A percentile compares a stretch with the other conserved stretches of the same genome.
phyloP scores from a whole-genome alignment of 1,139 yeast species.

The Candida anutae region DNA sequence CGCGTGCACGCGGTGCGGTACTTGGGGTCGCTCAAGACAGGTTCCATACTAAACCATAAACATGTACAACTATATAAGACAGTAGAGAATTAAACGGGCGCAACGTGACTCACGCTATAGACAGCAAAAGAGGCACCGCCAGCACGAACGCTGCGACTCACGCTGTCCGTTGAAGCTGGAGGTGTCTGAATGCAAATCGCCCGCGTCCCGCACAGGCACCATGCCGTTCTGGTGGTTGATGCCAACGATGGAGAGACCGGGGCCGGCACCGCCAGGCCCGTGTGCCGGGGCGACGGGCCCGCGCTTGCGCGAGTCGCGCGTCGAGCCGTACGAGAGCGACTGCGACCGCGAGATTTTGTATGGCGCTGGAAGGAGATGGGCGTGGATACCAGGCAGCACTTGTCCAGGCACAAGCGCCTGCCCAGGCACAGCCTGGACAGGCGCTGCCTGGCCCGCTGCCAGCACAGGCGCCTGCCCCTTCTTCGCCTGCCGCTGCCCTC shows the following conservation, averaged over 20 bases:
- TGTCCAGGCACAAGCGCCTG: neutral
- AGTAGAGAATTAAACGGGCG: too few species aligned
- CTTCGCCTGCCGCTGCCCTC: constrained; percentile 24
- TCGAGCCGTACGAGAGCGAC: constrained; percentile 12
- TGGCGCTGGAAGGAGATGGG: too few species aligned
- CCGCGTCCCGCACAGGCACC: constrained; percentile 29
- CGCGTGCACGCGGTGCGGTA: too few species aligned
- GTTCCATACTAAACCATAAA: too few species aligned
- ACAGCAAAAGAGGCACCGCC: constrained; percentile 7
- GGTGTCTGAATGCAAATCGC: constrained; percentile 32
- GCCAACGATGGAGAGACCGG: constrained; percentile 16
- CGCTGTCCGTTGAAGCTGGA: constrained; percentile 23
- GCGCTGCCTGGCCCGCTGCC: constrained; percentile 2
- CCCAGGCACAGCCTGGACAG: constrained; percentile 4
- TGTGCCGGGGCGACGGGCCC: too few species aligned
- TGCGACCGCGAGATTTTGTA: constrained; percentile 7
- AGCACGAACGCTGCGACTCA: constrained; percentile 11
- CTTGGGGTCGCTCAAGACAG: too few species aligned
- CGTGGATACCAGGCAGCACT: constrained; percentile 1
- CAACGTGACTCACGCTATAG: too few species aligned
- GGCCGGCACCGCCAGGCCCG: constrained; percentile 28
- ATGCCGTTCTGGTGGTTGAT: constrained; percentile 17
- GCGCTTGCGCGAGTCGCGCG: neutral
- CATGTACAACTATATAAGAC: too few species aligned
- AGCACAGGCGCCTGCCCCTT: constrained; percentile 12